These are phyloP conservation scores for Eurotiales sp. DNA, from an alignment of 2,329 filamentous ascomycete genomes.

Conservation along the genomic window DNA sequence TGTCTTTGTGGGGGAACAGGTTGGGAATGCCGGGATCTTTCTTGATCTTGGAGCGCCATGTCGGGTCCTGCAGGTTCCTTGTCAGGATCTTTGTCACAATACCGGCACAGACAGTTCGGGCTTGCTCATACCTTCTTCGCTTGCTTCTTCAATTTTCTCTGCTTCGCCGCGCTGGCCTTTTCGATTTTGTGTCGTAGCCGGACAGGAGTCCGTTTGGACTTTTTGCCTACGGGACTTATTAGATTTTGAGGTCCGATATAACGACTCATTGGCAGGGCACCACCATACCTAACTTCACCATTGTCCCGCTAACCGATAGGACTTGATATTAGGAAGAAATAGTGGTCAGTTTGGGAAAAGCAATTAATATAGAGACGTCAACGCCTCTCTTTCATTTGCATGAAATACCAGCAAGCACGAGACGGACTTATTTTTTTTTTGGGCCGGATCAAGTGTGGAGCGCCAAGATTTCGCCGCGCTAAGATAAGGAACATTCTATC, in stretches of 20 bases:
- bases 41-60: slow-evolving; percentile 93
- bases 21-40: slow-evolving; percentile 98
- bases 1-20: slow-evolving; percentile 96
- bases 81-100: background rate
- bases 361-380: background rate
- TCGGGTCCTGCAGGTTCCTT: slow-evolving; percentile 62
- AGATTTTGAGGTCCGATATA: background rate
- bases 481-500: slow-evolving; percentile 26
- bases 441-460: slow-evolving; percentile 11
- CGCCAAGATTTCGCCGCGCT: slow-evolving; percentile 31
- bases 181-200: slow-evolving; percentile 94
- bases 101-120: slow-evolving; percentile 15
- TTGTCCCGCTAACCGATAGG: slow-evolving; percentile 23
- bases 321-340: slow-evolving; percentile 10
- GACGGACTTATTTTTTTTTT: slow-evolving; percentile 5
- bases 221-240: slow-evolving; percentile 63
- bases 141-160: slow-evolving; percentile 81
- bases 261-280: no score
- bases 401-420: slow-evolving; percentile 16
- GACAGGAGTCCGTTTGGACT: slow-evolving; percentile 86
- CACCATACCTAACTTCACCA: slow-evolving; percentile 40
- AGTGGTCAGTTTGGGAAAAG: background rate
- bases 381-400: background rate
- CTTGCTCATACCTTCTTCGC: slow-evolving; percentile 66
- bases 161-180: slow-evolving; percentile 85